These are phyloP conservation scores for Xylaria sp. DNA, from an alignment of 2,329 filamentous ascomycete species.

Conservation along the genomic window DNA sequence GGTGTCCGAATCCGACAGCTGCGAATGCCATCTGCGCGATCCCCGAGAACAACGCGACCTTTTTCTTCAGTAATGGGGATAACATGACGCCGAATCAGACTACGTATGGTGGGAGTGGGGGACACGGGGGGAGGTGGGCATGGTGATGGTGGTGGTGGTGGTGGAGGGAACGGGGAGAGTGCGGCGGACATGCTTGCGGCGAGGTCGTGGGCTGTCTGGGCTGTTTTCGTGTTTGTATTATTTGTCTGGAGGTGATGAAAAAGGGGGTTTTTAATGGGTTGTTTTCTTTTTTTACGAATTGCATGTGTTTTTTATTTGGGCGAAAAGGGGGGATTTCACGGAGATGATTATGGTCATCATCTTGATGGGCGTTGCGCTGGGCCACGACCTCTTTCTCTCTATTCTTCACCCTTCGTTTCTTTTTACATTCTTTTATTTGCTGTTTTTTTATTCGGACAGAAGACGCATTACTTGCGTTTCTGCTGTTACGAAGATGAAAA, in stretches of 20 bases:
- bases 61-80: conserved; percentile 45
- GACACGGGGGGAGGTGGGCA: background rate
- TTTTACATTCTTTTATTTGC: background rate
- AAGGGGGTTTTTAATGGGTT: background rate
- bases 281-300: too few species aligned
- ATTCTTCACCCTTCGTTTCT: background rate
- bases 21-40: conserved; percentile 44
- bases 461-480: too few species aligned
- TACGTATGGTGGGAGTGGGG: conserved; percentile 25
- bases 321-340: too few species aligned
- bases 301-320: too few species aligned
- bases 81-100: conserved; percentile 48
- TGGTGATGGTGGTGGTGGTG: background rate
- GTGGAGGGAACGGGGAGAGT: conserved; percentile 1
- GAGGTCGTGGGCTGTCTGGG: conserved; percentile 10
- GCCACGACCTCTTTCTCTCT: background rate
- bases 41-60: conserved; percentile 41
- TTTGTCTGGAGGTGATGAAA: conserved; percentile 1
- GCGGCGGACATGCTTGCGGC: conserved; percentile 4
- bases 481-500: background rate
- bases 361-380: conserved; percentile 6
- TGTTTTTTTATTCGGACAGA: background rate
- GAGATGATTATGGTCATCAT: background rate
- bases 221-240: conserved; percentile 9
- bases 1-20: conserved; percentile 39